Conservation (phyloP, 441 rosid genomes). For the Populus hybrid region DNA sequence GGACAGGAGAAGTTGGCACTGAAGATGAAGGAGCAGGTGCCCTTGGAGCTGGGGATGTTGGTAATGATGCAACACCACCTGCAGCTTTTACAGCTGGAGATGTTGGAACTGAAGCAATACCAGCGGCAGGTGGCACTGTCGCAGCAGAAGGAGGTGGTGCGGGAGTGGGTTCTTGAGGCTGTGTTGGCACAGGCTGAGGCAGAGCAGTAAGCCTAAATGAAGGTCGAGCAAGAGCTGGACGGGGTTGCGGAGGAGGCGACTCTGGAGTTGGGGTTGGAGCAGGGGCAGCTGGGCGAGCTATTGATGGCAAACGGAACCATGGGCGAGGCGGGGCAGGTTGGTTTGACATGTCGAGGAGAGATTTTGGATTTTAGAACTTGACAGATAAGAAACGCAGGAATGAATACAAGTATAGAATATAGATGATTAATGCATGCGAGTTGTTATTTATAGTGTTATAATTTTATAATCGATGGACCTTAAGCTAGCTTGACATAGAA, state of each 20-base stretch:
- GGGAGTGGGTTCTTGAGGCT: conserved; percentile 28
- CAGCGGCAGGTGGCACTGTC: conserved; percentile 5
- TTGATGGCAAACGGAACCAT: conserved; percentile 54
- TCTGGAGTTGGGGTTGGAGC: conserved; percentile 27
- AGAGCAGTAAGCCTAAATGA: conserved; percentile 28
- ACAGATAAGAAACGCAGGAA: not conserved
- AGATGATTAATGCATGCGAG: not conserved
- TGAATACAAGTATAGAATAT: not conserved
- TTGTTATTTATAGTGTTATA: conserved; percentile 22
- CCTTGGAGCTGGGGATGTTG: conserved; percentile 30
- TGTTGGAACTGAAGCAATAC: conserved; percentile 25
- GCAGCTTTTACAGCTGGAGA: conserved; percentile 11
- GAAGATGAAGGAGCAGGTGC: conserved; percentile 24
- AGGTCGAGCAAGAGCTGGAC: conserved; percentile 28
- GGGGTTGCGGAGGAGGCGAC: conserved; percentile 30
- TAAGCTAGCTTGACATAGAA: not conserved
- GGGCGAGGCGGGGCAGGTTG: conserved; percentile 44
- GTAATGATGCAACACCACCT: conserved; percentile 24
- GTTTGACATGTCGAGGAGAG: conserved; percentile 33
- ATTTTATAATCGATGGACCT: not conserved
- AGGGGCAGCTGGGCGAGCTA: conserved; percentile 35
- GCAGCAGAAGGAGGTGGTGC: conserved; percentile 17
- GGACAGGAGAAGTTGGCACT: conserved; percentile 32
- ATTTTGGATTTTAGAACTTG: not conserved
- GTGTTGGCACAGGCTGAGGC: conserved; percentile 27